Conservation (phyloP, 2,329 filamentous ascomycete species). For the Scleromitrula shiraiana region DNA sequence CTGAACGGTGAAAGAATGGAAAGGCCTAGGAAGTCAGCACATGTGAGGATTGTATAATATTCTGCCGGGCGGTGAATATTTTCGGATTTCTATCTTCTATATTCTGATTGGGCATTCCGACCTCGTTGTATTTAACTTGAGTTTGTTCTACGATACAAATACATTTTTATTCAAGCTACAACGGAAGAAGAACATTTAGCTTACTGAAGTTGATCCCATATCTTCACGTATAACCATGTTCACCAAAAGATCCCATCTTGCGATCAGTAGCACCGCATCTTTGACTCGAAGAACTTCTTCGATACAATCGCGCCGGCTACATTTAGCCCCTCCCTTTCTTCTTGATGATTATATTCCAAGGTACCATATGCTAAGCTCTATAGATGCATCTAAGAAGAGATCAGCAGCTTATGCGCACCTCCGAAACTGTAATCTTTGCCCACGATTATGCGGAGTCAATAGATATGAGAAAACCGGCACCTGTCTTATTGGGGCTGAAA, state of each 20-base stretch:
- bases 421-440: slow-evolving; percentile 73
- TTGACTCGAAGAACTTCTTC: background rate
- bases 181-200: too few species aligned
- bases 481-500: slow-evolving; percentile 66
- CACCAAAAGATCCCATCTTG: background rate
- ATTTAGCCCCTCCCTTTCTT: slow-evolving; percentile 58
- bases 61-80: slow-evolving; percentile 5
- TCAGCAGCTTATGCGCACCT: slow-evolving; percentile 68
- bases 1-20: too few species aligned
- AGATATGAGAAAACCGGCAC: slow-evolving; percentile 71
- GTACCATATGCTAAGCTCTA: slow-evolving; percentile 59
- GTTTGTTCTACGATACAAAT: background rate
- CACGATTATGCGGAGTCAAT: slow-evolving; percentile 69
- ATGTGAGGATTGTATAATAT: background rate
- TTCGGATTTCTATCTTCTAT: background rate
- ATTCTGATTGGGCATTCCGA: background rate
- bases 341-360: slow-evolving; percentile 67
- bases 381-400: slow-evolving; percentile 65
- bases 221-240: too few species aligned
- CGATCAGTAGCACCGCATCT: background rate
- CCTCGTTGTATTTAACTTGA: background rate
- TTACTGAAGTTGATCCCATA: too few species aligned
- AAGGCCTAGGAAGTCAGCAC: too few species aligned
- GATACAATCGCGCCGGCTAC: slow-evolving; percentile 28
- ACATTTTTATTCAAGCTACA: too few species aligned